Conservation (phyloP, 352 stramenopile genomes). For the Phytophthora brassicae region DNA sequence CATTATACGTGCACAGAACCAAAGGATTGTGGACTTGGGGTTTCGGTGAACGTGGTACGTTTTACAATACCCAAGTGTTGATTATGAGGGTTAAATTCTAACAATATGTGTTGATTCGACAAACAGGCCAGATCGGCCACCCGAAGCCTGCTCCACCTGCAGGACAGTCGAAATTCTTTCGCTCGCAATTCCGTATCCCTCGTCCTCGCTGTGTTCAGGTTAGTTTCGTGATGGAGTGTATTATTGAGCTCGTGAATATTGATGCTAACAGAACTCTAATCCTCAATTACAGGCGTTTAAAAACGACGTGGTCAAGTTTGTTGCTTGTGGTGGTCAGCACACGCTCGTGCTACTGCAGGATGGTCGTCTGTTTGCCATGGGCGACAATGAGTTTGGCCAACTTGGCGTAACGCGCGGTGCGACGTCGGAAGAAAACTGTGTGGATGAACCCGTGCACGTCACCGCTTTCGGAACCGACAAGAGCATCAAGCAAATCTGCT, state of each 20-base stretch:
- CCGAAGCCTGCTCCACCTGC: slow-evolving; percentile 48
- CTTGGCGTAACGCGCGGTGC: slow-evolving; percentile 42
- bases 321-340: slow-evolving; percentile 70
- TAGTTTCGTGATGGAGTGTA: not conserved
- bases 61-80: not conserved
- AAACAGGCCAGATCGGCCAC: slow-evolving; percentile 64
- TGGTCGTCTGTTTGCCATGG: slow-evolving; percentile 64
- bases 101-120: not conserved
- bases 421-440: slow-evolving; percentile 35
- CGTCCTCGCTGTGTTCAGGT: slow-evolving; percentile 73
- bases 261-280: not conserved
- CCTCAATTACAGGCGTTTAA: slow-evolving; percentile 42
- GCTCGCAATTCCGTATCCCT: slow-evolving; percentile 71
- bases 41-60: slow-evolving; percentile 57
- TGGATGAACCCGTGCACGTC: slow-evolving; percentile 41
- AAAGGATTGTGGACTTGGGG: slow-evolving; percentile 77
- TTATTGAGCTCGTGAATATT: not conserved
- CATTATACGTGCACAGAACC: slow-evolving; percentile 37
- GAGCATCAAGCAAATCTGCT: slow-evolving; percentile 42
- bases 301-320: slow-evolving; percentile 51
- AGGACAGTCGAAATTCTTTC: slow-evolving; percentile 79
- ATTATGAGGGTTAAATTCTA: not conserved
- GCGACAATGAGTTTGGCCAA: slow-evolving; percentile 76
- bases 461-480: slow-evolving; percentile 25
- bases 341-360: slow-evolving; percentile 70